Evolutionary conservation across 140 eudicot species (phyloP), one percentile per base, ranked within the genome.

Genomic region (Bidens hawaiensis): DNA sequence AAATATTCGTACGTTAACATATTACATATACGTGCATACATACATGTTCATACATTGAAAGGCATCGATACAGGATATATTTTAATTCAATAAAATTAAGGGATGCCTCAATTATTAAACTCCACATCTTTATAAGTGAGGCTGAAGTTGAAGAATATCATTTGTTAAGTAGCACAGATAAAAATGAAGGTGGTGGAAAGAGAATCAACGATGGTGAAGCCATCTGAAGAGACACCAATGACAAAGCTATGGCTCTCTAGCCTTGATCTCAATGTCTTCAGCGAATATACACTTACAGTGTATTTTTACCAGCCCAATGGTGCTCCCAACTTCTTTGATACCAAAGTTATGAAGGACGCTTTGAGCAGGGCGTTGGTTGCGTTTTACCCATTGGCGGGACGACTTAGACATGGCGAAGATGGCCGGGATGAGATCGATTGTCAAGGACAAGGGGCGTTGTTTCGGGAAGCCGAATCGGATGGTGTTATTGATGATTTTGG

Each of bases 391-490:
- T 0, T 64, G 3, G 47, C 28, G 0, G 60, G 69, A 8, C 57
- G 60, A 13, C 18, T 64, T 26, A 28, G 6, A 3, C 17, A 30
- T 11, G 60, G 17, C 13, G 4, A 28, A 47, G 25, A 28, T 6
- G 48, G 60, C 3, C 59, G 69, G 8, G 13, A 14, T 64, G 47
- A 5, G 59, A 47, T 47, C 33, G 31, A 64, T 47, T 64, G 69
- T 64, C 60, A 28, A 28, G 69, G 59, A 18, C 69, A 47, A 48
- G 69, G 60, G 5, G 33, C 6, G 8, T 30, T 64, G 47, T 64
- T 64, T 64, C 27, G 27, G 6, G 69, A 64, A 47, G 69, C 69
- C 3, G 59, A 64, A 23, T 46, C 47, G 12, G 47, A 64, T 0
- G 59, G 46, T 11, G 31, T 30, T 6, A 17, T 64, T 0, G 47